Conservation (phyloP, 306 rosid species). For the Echinosophora koreensis region DNA sequence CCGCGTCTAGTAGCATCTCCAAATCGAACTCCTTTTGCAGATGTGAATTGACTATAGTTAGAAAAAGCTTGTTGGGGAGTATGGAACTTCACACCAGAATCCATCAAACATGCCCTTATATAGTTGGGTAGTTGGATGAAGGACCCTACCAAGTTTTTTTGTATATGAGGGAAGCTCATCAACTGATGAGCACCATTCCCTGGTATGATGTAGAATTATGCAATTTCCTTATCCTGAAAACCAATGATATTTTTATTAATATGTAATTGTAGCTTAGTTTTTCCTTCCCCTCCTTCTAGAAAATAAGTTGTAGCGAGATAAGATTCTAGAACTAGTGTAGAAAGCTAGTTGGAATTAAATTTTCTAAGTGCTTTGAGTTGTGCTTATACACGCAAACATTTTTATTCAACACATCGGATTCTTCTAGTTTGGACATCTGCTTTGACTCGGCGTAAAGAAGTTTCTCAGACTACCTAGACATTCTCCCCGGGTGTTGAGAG, state of each 20-base stretch:
- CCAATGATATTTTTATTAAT: not conserved
- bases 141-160: not conserved
- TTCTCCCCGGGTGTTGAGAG: not conserved
- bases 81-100: not conserved
- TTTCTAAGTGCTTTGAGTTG: not conserved
- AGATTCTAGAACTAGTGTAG: not conserved
- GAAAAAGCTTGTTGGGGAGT: not conserved
- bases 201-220: constrained; percentile 24
- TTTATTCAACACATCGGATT: not conserved
- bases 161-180: constrained; percentile 56
- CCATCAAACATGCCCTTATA: not conserved
- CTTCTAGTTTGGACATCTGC: not conserved
- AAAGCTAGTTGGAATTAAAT: constrained; percentile 9
- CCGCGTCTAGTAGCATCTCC: constrained; percentile 50
- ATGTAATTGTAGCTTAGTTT: not conserved
- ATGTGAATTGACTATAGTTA: constrained; percentile 56
- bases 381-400: constrained; percentile 22
- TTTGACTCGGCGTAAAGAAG: constrained; percentile 17
- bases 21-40: constrained; percentile 74
- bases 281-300: not conserved
- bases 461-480: constrained; percentile 5
- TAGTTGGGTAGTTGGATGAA: constrained; percentile 22
- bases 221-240: constrained; percentile 3
- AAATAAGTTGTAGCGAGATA: constrained; percentile 9
- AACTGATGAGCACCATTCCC: constrained; percentile 57